Base-by-base conservation (phyloP, 768 basidiomycete species). In the Agaricus bisporus region DNA sequence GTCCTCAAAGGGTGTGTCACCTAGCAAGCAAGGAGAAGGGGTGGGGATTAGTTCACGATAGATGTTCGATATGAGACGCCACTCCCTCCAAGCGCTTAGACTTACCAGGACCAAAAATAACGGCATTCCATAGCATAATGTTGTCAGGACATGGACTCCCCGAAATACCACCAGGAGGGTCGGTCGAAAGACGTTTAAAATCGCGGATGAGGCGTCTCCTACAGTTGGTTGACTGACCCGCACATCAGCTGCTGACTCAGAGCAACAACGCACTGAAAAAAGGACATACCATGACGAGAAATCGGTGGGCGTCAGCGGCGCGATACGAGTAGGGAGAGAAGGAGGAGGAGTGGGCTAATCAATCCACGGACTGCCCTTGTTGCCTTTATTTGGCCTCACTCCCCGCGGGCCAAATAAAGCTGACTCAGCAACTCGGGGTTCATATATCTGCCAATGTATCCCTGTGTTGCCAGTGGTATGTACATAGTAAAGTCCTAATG, bases 61-160 rank as follows among this genome's bases (percentile, higher is more conserved):
- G 18, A 25, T 25, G 15, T 20, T 28, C 49, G 37, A 17, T 43
- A 29, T 35, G 39, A 41, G 29, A 25, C 35, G 41, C 35, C 38
- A 26, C 4, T 39, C 5, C 32, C 2, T 32, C 32, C 32, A 7
- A 11, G 32, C 32, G 11, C 8, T 45, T 11, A 49, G 15, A 71
- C 86, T 64, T 55, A 94, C 95, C 88, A 70, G 97, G 97, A 2
- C 97, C 97, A 65, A 99, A 98, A 58, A 99, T 99, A 54, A 99
- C 97, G 1, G 97, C 97, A 63, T 99, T 99, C 97, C 97, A 99
- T 14, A 98, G 79, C 93, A 98, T 97, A 69, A 99, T 97, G 68
- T 98, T 98, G 67, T 98, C 97, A 2, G 92, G 86, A 65, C 92
- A 94, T 65, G 97, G 95, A 63, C 92, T 95, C 12, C 95, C 97